Conservation (phyloP, 1,284 basidiomycete genomes). For the Puccinia coronata region DNA sequence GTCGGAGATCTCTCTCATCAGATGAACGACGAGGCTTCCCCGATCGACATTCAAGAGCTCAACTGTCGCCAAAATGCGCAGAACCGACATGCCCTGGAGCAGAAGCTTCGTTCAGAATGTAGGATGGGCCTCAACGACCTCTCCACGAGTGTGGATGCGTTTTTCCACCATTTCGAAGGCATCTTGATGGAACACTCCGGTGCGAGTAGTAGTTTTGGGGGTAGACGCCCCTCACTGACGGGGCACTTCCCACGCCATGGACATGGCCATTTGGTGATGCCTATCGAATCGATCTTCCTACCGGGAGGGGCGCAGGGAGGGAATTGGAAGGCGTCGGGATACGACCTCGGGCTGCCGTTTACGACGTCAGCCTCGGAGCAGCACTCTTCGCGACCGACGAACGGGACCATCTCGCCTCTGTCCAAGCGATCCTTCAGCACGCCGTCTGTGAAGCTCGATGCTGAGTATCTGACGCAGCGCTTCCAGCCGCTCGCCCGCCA, state of each 20-base stretch:
- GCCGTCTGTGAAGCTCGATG: slow-evolving; percentile 28
- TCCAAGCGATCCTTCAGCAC: slow-evolving; percentile 7
- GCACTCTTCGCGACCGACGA: neutral
- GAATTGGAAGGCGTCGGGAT: slow-evolving; percentile 46
- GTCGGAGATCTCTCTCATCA: slow-evolving; percentile 10
- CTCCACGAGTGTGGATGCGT: slow-evolving; percentile 35
- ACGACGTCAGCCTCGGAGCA: neutral
- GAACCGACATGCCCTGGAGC: slow-evolving; percentile 33
- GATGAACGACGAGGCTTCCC: slow-evolving; percentile 62
- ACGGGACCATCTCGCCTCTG: neutral
- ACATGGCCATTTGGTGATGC: slow-evolving; percentile 28
- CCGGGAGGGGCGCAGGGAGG: slow-evolving; percentile 37
- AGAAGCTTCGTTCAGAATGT: slow-evolving; percentile 45
- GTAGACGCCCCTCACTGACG: neutral
- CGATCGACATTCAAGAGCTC: slow-evolving; percentile 54
- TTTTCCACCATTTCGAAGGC: slow-evolving; percentile 42
- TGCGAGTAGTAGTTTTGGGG: neutral
- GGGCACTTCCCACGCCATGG: slow-evolving; percentile 38
- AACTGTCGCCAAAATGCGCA: slow-evolving; percentile 51
- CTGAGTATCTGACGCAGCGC: slow-evolving; percentile 11
- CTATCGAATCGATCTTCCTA: slow-evolving; percentile 36
- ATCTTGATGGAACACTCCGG: slow-evolving; percentile 10
- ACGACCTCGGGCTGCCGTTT: neutral
- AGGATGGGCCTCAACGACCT: slow-evolving; percentile 45
- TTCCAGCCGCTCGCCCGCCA: slow-evolving; percentile 25